Conservation (phyloP, 257 asterid species). For the Solanum etuberosum region DNA sequence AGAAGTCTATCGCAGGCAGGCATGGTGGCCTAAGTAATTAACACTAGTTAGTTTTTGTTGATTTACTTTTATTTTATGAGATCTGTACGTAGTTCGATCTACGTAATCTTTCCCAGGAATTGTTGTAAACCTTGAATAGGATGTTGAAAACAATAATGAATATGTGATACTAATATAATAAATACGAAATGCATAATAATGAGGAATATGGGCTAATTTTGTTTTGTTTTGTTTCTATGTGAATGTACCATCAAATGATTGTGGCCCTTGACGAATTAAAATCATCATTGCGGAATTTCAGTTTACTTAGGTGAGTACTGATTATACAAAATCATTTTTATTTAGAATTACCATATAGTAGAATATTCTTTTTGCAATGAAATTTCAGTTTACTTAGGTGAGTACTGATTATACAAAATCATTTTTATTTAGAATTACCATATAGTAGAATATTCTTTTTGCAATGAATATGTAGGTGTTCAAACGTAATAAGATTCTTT, state of each 20-base stretch:
- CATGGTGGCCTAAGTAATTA: background rate
- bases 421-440: background rate
- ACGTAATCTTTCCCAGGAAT: background rate
- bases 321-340: background rate
- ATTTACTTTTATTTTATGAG: background rate
- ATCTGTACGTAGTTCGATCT: background rate
- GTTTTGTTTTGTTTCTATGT: conserved; percentile 21
- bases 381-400: conserved; percentile 74
- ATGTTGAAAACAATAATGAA: background rate
- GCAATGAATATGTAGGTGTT: background rate
- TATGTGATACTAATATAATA: too few relatives aligned
- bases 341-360: background rate
- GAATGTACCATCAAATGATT: conserved; percentile 35
- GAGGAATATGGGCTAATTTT: conserved; percentile 13
- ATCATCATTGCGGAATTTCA: conserved; percentile 29
- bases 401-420: conserved; percentile 13
- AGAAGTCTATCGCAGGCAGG: background rate
- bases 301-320: conserved; percentile 74
- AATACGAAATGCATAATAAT: background rate
- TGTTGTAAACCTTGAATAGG: background rate
- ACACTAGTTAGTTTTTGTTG: background rate
- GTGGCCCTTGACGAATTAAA: conserved; percentile 21
- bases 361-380: conserved; percentile 3
- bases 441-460: background rate
- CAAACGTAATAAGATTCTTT: background rate